Base-by-base conservation (phyloP, 805 yeast genomes). In the Kazachstania martiniae region DNA sequence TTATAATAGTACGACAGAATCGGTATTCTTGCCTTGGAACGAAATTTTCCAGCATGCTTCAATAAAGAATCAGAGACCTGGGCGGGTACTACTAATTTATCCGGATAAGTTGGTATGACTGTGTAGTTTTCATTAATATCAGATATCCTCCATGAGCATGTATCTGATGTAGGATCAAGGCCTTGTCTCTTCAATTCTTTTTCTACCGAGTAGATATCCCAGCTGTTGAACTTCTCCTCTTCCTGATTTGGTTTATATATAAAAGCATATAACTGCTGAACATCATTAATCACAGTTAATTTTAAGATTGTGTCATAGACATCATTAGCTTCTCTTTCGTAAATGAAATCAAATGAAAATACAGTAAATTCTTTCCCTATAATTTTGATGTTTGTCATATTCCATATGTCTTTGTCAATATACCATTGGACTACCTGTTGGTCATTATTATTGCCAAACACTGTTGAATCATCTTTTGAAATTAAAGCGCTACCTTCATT, bases 21-120 rank as follows among this genome's bases (percentile, higher is more conserved):
- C 0, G 97, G 97, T 4, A 91, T 70, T 40, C 98, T 62, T 37
- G 70, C 72, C 51, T 89, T 87, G 1, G 96, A 85, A 27, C 98
- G 62, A 53, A 73, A 91, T 46, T 79, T 80, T 4, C 81, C 77
- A 0, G 95, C 93, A 51, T 91, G 89, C 32, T 72, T 70, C 31
- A 91, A 56, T 8, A 87, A 80, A 25, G 77, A 77, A 50, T 91
- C 96, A 1, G 94, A 77, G 2, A 87, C 73, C 2, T 72, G 53
- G n/a, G 60, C 56, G 0, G 98, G 98, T 1, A 87, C 79, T 4
- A 83, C 66, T 2, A 86, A 46, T 4, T 50, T 31, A 1, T 64
- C 53, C 0, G 97, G 95, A 48, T 91, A 91, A 0, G 94, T 74
- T 4, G 75, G 66, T 44, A 89, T 76, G 33, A 85, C 66, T 27